Evolutionary conservation across 768 basidiomycete species (phyloP).

Genomic region (Cyathus striatus): DNA sequence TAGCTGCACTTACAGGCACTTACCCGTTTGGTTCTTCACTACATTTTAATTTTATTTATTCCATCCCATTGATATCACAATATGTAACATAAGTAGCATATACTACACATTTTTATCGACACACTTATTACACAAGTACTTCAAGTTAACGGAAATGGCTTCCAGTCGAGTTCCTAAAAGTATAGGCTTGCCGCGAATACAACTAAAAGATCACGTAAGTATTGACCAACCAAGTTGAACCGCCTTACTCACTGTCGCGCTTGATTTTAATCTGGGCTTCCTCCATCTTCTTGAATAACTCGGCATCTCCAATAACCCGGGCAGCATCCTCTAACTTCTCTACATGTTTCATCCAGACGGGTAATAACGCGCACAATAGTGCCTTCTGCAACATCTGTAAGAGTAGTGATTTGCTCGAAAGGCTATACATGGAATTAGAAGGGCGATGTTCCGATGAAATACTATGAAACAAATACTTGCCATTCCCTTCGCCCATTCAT

Average conservation of each 20-base stretch:
- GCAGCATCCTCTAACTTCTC: constrained; percentile 97
- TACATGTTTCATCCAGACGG: constrained; percentile 91
- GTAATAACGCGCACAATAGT: constrained; percentile 97
- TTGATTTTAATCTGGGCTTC: constrained; percentile 91
- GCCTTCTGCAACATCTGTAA: constrained; percentile 95
- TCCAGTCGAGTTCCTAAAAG: constrained; percentile 64
- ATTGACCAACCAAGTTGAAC: neutral
- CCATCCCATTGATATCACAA: too few relatives aligned
- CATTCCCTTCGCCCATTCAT: constrained; percentile 99
- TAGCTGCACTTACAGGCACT: too few relatives aligned
- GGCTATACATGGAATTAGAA: constrained; percentile 66
- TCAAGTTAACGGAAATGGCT: too few relatives aligned
- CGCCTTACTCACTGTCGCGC: constrained; percentile 76
- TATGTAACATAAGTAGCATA: too few relatives aligned
- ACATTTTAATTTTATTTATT: too few relatives aligned
- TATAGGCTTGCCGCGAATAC: constrained; percentile 87
- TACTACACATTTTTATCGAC: too few relatives aligned
- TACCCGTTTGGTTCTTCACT: too few relatives aligned
- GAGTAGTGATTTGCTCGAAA: constrained; percentile 86
- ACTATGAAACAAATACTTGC: constrained; percentile 36
- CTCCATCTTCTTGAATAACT: constrained; percentile 97
- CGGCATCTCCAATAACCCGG: constrained; percentile 93
- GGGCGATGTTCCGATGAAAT: neutral
- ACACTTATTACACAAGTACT: too few relatives aligned
- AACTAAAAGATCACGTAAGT: constrained; percentile 36